Evolutionary conservation across 2,329 filamentous ascomycete species (phyloP), one percentile per base, ranked within the genome.

Genomic region (Microascus cirrosus): DNA sequence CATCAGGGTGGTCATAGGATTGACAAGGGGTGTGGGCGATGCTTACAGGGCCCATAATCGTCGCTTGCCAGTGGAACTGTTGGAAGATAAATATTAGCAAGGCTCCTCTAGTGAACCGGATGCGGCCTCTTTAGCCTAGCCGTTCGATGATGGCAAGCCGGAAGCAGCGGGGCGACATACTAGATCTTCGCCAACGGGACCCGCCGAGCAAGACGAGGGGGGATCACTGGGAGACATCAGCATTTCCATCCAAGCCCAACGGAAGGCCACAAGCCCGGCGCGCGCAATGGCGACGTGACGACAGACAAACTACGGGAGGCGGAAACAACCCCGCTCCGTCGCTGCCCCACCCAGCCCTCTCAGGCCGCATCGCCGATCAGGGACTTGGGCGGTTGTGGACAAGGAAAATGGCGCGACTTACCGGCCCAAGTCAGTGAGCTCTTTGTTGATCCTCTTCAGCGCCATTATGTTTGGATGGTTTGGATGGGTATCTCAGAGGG

Each of bases 51-150:
- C 94, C 94, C 94, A 99, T 99, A 74, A 99, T 99, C 57, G 94
- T 99, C 69, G 94, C 94, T 86, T 99, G 94, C 94, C 94, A 99
- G 85, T 97, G 94, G 73, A 99, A 99, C 93, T 99, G 68, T 68
- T 59, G 15, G 52, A 35, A 34, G 3, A 34, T 42, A 45, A 55
- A 15, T 36, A 36, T 50, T n/a, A 54, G 35, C 56, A 54, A 15
- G 25, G 24, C 12, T 22, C n/a, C 36, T 13, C 18, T 10, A 24
- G n/a, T 25, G 24, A n/a, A 42, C 39, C 54, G 50, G 32, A 24
- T 51, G 54, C 54, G 50, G 45, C 24, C 42, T 48, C 42, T 4
- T 50, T 18, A 48, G 39, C 28, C 39, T 45, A 7, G 39, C 39
- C 39, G 4, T 48, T 48, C 28, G 20, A 24, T 20, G 45, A 12